Evolutionary conservation across 345 rosid genomes (phyloP).

Genomic region (Aegle marmelos): DNA sequence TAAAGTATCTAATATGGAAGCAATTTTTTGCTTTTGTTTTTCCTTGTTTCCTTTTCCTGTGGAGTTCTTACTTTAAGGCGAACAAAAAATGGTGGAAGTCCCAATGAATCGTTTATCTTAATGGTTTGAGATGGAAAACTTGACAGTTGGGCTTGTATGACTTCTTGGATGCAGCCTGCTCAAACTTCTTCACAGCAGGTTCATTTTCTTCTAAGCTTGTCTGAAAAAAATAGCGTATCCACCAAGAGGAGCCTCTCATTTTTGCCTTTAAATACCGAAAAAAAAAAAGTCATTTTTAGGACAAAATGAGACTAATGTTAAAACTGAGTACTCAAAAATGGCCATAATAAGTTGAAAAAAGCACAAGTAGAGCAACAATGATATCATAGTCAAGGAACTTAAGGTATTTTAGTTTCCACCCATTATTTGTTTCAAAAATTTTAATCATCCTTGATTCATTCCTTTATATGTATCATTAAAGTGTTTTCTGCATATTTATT

Average conservation of each 20-base stretch:
- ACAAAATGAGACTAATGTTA: not conserved
- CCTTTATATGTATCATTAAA: not conserved
- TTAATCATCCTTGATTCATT: not conserved
- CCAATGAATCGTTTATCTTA: slow-evolving; percentile 19
- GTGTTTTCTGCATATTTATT: not conserved
- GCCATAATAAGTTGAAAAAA: not conserved
- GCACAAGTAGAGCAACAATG: not conserved
- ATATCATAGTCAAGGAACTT: not conserved
- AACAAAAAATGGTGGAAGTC: not conserved
- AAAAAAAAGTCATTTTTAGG: not conserved
- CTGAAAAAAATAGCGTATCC: slow-evolving; percentile 64
- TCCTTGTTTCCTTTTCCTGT: not conserved
- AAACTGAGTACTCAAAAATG: not conserved
- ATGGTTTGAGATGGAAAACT: slow-evolving; percentile 84
- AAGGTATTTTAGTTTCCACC: not conserved
- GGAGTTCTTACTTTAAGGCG: not conserved
- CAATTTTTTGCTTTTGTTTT: not conserved
- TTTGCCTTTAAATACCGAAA: slow-evolving; percentile 43
- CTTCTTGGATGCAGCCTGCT: slow-evolving; percentile 60
- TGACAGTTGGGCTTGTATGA: slow-evolving; percentile 77
- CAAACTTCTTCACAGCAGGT: slow-evolving; percentile 52
- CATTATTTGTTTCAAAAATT: not conserved
- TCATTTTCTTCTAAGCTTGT: slow-evolving; percentile 65
- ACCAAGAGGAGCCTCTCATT: slow-evolving; percentile 74
- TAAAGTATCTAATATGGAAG: not conserved